Conservation (phyloP, 768 basidiomycete genomes). For the Suillus bovinus region DNA sequence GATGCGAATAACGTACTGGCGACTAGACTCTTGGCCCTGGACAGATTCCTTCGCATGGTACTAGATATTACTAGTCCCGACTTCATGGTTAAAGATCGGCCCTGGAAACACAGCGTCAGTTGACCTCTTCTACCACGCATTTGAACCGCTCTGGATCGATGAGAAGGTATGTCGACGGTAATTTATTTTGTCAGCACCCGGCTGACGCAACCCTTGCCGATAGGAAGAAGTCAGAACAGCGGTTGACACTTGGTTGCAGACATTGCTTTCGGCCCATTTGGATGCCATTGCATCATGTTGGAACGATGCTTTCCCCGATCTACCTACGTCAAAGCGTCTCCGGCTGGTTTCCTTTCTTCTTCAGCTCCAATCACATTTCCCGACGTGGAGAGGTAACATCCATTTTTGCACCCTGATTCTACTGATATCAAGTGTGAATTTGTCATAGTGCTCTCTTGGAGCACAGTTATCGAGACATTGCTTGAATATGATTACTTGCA, state of each 20-base stretch:
- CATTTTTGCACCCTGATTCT: slow-evolving; percentile 7
- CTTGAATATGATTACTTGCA: slow-evolving; percentile 53
- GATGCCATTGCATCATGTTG: slow-evolving; percentile 67
- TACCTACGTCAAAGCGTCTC: slow-evolving; percentile 56
- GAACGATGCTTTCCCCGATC: slow-evolving; percentile 58
- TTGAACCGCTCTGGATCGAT: slow-evolving; percentile 64
- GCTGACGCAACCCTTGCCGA: slow-evolving; percentile 2
- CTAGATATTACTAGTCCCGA: slow-evolving; percentile 64
- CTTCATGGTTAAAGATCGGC: slow-evolving; percentile 61
- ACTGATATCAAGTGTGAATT: neutral
- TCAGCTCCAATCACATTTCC: slow-evolving; percentile 68
- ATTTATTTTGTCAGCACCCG: neutral
- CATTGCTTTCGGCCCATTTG: slow-evolving; percentile 65
- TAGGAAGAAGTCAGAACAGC: slow-evolving; percentile 71
- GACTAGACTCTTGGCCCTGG: slow-evolving; percentile 6
- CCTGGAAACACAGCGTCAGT: slow-evolving; percentile 67
- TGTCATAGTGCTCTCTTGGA: slow-evolving; percentile 62
- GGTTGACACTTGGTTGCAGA: slow-evolving; percentile 56
- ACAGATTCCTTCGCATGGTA: slow-evolving; percentile 61
- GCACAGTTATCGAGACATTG: slow-evolving; percentile 56
- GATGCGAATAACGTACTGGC: slow-evolving; percentile 49
- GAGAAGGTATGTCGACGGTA: slow-evolving; percentile 44
- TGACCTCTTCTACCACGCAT: slow-evolving; percentile 60
- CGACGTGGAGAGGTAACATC: slow-evolving; percentile 59
- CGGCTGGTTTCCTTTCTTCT: slow-evolving; percentile 62